phyloP scores from a whole-genome alignment of 495 filamentous ascomycete genomes.

The Neurospora sp. region DNA sequence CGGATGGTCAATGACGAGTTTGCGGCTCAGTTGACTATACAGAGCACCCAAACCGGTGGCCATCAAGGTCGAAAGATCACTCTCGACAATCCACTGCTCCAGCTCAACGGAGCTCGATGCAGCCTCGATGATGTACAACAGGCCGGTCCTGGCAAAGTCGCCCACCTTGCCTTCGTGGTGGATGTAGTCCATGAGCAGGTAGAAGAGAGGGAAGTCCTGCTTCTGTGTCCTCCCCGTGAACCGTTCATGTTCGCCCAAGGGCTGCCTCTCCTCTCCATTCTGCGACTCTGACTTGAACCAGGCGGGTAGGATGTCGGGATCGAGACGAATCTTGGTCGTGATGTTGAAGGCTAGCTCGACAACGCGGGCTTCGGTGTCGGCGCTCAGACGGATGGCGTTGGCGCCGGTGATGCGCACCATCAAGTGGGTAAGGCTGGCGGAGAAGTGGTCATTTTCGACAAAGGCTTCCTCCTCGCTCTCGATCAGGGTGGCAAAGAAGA shows the following conservation, averaged over 20 bases:
- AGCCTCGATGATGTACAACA: slow-evolving; percentile 92
- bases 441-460: slow-evolving; percentile 73
- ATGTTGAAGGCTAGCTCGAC: slow-evolving; percentile 91
- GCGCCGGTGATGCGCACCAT: slow-evolving; percentile 55
- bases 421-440: slow-evolving; percentile 71
- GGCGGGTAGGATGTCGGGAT: slow-evolving; percentile 69
- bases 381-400: slow-evolving; percentile 48
- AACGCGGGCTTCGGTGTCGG: slow-evolving; percentile 71
- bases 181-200: slow-evolving; percentile 88
- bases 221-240: slow-evolving; percentile 82
- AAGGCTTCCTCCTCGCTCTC: slow-evolving; percentile 96
- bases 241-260: slow-evolving; percentile 40
- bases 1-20: slow-evolving; percentile 52
- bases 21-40: slow-evolving; percentile 88
- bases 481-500: slow-evolving; percentile 78
- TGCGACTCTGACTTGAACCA: slow-evolving; percentile 66
- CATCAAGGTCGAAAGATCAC: slow-evolving; percentile 94
- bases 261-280: slow-evolving; percentile 33
- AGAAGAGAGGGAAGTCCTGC: slow-evolving; percentile 92
- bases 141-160: slow-evolving; percentile 92
- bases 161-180: slow-evolving; percentile 87
- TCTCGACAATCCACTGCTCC: slow-evolving; percentile 94
- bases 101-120: slow-evolving; percentile 70
- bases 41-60: slow-evolving; percentile 88
- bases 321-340: slow-evolving; percentile 84